Base-by-base conservation (phyloP, 495 filamentous ascomycete genomes). In the Penicillium ucsense region DNA sequence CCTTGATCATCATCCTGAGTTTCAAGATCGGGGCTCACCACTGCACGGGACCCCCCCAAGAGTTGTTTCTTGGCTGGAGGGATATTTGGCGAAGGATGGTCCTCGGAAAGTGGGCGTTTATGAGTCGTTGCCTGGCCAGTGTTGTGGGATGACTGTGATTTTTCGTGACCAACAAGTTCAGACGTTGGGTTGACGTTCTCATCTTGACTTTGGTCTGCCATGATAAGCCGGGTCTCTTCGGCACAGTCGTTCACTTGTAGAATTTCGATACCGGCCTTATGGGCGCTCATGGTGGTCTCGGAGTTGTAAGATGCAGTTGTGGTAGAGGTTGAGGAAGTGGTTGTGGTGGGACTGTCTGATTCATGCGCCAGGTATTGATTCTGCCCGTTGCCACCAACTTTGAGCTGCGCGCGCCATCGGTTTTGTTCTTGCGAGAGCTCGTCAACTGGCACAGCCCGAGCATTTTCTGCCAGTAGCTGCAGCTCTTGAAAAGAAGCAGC, bases 401-500 rank as follows among this genome's bases (percentile, higher is more conserved):
- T 73, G 8, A 86, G 54, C 5, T 72, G 75, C 8, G 73, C 67
- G 30, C 72, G 59, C 80, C 82, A 86, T 2, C 65, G 49, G 3
- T 66, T 63, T 52, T 75, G 63, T 51, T 83, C 74, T 31, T 78
- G 64, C n/a, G 64, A 66, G 31, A 77, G 51, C 10, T 72, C 66
- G 33, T 70, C 62, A 4, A 27, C 39, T 4, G 65, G 64, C 4
- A 71, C 50, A 40, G 62, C 64, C 31, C 67, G 56, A 7, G 80
- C 73, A 31, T 63, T 58, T 27, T 70, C 57, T 8, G 83, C 82
- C 40, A 79, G 54, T 31, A 65, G 53, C 49, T 81, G 77, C 31
- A 86, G 52, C 47, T 83, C 80, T 2, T 65, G 49, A 38, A 81
- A 78, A 20, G 73, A 71, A 12, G 73, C 62, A 5, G 77, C 62